These are phyloP conservation scores for Lignosus rhinocerotis DNA, from an alignment of 1,284 basidiomycete genomes.

Conservation along the genomic window DNA sequence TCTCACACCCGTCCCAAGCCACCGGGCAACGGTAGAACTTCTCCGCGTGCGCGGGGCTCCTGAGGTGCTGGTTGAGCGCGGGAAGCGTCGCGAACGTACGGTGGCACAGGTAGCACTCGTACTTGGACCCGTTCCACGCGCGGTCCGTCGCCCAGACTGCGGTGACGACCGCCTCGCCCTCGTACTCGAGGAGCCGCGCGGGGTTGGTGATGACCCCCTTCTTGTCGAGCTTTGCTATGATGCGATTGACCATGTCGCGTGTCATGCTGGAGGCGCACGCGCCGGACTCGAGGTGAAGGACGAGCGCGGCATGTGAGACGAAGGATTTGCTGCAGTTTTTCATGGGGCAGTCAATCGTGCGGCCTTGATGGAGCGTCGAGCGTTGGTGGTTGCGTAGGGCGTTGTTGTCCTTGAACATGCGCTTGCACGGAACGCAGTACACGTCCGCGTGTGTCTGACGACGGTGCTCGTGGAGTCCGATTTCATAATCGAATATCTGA, in stretches of 20 bases:
- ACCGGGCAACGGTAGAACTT: conserved; percentile 27
- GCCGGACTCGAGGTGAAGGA: conserved; percentile 36
- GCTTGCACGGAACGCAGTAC: conserved; percentile 31
- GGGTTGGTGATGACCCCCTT: conserved; percentile 35
- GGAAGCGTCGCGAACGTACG: conserved; percentile 17
- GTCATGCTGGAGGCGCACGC: conserved; percentile 33
- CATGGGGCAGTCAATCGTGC: conserved; percentile 28
- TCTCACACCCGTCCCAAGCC: conserved; percentile 24
- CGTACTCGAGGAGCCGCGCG: conserved; percentile 25
- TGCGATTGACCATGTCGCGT: conserved; percentile 30
- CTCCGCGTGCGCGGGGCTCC: conserved; percentile 29
- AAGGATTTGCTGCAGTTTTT: conserved; percentile 30
- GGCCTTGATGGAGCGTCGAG: conserved; percentile 29
- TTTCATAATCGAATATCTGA: conserved; percentile 16
- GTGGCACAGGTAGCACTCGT: conserved; percentile 41
- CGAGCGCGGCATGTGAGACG: conserved; percentile 33
- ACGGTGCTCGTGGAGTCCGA: conserved; percentile 26
- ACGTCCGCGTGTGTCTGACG: conserved; percentile 22
- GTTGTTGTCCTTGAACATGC: conserved; percentile 27
- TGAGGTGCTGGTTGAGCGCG: conserved; percentile 24
- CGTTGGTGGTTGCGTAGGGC: conserved; percentile 29
- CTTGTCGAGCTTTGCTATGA: conserved; percentile 28
- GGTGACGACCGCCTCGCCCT: background rate
- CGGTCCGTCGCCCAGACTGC: conserved; percentile 32
- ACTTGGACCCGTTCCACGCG: conserved; percentile 38